Percentiles rank a stretch among this genome's conserved stretches.
phyloP scores from a whole-genome alignment of 768 basidiomycete genomes.

The Sutorius australiensis region DNA sequence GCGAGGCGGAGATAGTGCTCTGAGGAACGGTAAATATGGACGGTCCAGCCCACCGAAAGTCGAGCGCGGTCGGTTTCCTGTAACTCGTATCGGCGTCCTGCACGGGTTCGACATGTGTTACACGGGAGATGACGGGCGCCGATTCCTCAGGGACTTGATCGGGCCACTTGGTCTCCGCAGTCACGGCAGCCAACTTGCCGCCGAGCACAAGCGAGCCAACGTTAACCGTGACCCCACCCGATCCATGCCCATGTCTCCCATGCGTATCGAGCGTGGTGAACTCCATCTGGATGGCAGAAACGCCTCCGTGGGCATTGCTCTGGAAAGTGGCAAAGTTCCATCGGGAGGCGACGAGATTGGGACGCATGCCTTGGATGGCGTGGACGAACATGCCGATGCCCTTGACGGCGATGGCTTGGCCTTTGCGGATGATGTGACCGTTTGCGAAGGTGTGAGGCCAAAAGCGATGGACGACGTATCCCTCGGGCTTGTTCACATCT shows the following conservation, averaged over 20 bases:
- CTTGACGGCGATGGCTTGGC: slow-evolving; percentile 50
- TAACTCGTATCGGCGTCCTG: slow-evolving; percentile 83
- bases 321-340: slow-evolving; percentile 98
- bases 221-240: slow-evolving; percentile 81
- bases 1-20: slow-evolving; percentile 52
- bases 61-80: slow-evolving; percentile 60
- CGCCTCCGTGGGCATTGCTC: slow-evolving; percentile 64
- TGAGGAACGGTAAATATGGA: slow-evolving; percentile 51
- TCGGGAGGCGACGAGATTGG: slow-evolving; percentile 83
- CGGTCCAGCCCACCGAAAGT: slow-evolving; percentile 76
- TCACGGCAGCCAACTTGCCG: slow-evolving; percentile 71
- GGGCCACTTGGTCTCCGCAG: slow-evolving; percentile 76
- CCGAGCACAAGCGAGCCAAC: slow-evolving; percentile 81
- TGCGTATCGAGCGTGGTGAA: slow-evolving; percentile 80
- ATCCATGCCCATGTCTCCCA: slow-evolving; percentile 75
- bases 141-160: slow-evolving; percentile 51
- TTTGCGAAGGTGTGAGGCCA: slow-evolving; percentile 67
- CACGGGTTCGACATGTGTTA: slow-evolving; percentile 55
- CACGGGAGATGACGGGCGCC: slow-evolving; percentile 57
- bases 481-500: slow-evolving; percentile 65
- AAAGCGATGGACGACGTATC: slow-evolving; percentile 88
- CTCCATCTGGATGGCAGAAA: slow-evolving; percentile 93
- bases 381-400: slow-evolving; percentile 87
- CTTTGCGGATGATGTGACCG: slow-evolving; percentile 67
- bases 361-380: slow-evolving; percentile 98